These are phyloP conservation scores for Rutidosis leptorrhynchoides DNA, from an alignment of 129 eudicot genomes.

Conservation along the genomic window DNA sequence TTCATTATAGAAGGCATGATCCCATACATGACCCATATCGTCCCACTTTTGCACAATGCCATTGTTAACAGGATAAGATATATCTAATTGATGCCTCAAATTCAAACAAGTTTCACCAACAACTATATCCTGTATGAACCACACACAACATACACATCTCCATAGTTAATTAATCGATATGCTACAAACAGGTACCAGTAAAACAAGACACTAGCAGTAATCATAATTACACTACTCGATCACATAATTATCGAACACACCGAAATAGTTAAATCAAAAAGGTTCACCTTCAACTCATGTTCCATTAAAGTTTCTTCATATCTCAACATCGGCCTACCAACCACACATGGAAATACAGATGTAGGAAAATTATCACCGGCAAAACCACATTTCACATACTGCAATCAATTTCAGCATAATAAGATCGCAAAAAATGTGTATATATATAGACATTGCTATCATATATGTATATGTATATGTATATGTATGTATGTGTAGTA, in stretches of 20 bases:
- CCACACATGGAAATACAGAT: constrained; percentile 93
- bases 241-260: neutral
- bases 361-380: constrained; percentile 99
- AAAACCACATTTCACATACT: constrained; percentile 78
- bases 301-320: constrained; percentile 94
- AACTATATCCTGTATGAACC: constrained; percentile 56
- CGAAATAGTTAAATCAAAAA: neutral
- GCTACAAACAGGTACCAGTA: neutral
- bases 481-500: neutral
- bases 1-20: constrained; percentile 85
- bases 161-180: neutral
- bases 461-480: too few species aligned
- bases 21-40: constrained; percentile 97
- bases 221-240: neutral
- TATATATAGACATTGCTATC: neutral
- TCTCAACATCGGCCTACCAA: constrained; percentile 93
- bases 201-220: constrained; percentile 8
- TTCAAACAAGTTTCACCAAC: constrained; percentile 86
- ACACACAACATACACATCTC: constrained; percentile 1
- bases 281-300: constrained; percentile 79
- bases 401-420: constrained; percentile 20
- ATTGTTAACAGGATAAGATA: constrained; percentile 93
- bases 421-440: neutral
- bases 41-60: constrained; percentile 98
- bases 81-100: constrained; percentile 80